Evolutionary conservation across 2,329 filamentous ascomycete genomes (phyloP).

Genomic region (Cytospora mali): DNA sequence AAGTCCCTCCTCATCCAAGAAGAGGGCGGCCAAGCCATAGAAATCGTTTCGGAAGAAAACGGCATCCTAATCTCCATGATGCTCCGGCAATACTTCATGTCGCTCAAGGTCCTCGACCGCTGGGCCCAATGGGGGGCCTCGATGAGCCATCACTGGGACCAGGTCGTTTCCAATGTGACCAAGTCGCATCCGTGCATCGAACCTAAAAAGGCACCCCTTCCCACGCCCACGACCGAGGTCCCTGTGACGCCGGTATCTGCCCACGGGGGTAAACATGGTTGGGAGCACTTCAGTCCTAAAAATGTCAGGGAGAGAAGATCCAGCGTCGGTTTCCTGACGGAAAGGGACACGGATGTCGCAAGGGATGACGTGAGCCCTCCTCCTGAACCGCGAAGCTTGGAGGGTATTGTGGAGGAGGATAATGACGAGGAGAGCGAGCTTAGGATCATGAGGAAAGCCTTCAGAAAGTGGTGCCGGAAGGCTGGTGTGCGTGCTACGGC

Average conservation of each 20-base stretch:
- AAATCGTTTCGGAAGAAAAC: constrained; percentile 82
- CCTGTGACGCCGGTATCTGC: neutral
- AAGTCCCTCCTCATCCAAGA: constrained; percentile 72
- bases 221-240: constrained; percentile 9
- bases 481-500: constrained; percentile 61
- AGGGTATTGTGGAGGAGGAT: constrained; percentile 38
- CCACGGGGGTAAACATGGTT: constrained; percentile 32
- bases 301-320: constrained; percentile 40
- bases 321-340: constrained; percentile 43
- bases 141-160: constrained; percentile 66
- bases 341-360: constrained; percentile 34
- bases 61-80: constrained; percentile 85
- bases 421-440: constrained; percentile 55
- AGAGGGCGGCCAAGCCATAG: constrained; percentile 75
- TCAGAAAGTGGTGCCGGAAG: constrained; percentile 71
- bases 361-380: constrained; percentile 34
- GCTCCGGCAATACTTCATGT: constrained; percentile 89
- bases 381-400: constrained; percentile 30
- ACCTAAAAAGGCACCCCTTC: constrained; percentile 8
- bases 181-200: constrained; percentile 33
- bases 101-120: constrained; percentile 75
- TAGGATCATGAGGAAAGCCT: constrained; percentile 68
- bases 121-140: constrained; percentile 73
- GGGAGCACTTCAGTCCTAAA: constrained; percentile 43
- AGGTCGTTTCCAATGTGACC: constrained; percentile 65